Base-by-base conservation (phyloP, 257 asterid genomes). In the Plantago major region DNA sequence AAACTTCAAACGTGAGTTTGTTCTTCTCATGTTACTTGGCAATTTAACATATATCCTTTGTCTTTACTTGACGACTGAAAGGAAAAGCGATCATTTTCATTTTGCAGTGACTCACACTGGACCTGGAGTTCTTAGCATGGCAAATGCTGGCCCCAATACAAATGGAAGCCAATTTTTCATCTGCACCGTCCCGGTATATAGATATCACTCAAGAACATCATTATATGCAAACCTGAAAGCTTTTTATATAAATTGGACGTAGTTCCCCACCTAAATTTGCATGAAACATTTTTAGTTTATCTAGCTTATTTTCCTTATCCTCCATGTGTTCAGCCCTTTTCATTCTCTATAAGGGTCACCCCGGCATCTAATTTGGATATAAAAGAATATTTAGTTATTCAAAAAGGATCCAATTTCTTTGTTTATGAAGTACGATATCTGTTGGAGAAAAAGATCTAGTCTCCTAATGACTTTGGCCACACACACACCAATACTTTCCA, bases 111-210 rank as follows among this genome's bases (percentile, higher is more conserved):
- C 53, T 77, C 99, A 92, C 74, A 72, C 91, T 63, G 99, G 97
- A 73, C 99, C 97, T 68, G 99, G 99, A 74, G 56, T 83, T 58
- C 75, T 92, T 76, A 92, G 99, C 89, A 92, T 92, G 97, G 99
- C 99, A 66, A 92, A 92, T 79, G 97, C 97, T 64, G 99, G 99
- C 49, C 91, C 97, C 58, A 78, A 92, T 64, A 92, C 99, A 79
- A 92, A 92, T 46, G 99, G 99, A 67, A 92, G 99, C 82, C 99
- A 92, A 60, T 92, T 92, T 70, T 92, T 92, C 85, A 84, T 92
- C 66, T 92, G 97, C 77, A 89, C 96, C 55, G 86, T 79, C 69
- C 82, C 80, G 99, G 99, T 92, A 81, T 58, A 70, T 55, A 62
- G 58, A 58, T 11, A n/a, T 8, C 69, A 26, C 56, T 51, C 33